Evolutionary conservation across 1,284 basidiomycete genomes (phyloP), one percentile per base, ranked within the genome.

Genomic region (Marasmius sp.): DNA sequence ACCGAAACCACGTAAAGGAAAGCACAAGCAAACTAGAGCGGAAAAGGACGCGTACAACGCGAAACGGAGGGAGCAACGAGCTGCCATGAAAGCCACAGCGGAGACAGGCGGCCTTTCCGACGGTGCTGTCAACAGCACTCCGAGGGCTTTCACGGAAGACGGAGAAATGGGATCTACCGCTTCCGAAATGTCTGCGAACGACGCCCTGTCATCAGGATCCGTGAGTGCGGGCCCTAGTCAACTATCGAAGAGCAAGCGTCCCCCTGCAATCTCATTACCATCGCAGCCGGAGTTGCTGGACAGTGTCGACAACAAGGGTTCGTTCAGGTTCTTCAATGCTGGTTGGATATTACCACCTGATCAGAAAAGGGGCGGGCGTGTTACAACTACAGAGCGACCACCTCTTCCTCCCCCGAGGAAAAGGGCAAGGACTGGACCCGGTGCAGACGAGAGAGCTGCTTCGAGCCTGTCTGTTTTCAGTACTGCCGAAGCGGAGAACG

Each of bases 271-370:
- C 39, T 63, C 70, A 3, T 65, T 74, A 22, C 68, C 71, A 2
- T 73, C 75, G 16, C 77, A 76, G 43, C 67, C 76, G 8, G 82
- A 69, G 59, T 77, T 82, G 64, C 88, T 94, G 3, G 81, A 88
- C 7, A 79, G 87, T 47, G 86, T 97, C 22, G 91, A 89, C 69
- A 81, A 83, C 51, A 82, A 85, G 65, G 85, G 86, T 60, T 90
- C 90, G 43, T 97, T 97, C 81, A 85, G 80, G 70, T 78, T 89
- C 75, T 97, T 97, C 76, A 89, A 97, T 66, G 78, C 81, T 20
- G 95, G 95, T 1, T 97, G 95, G 95, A 93, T 97, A 16, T 76
- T 97, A 16, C 92, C 94, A 9, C 67, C 86, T 9, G 92, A 89
- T 36, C 83, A 85, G 50, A 85, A 85, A 67, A 81, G 87, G 41